Evolutionary conservation across 179 eudicot species (phyloP).

Genomic region (Monotropa hypopitys): DNA sequence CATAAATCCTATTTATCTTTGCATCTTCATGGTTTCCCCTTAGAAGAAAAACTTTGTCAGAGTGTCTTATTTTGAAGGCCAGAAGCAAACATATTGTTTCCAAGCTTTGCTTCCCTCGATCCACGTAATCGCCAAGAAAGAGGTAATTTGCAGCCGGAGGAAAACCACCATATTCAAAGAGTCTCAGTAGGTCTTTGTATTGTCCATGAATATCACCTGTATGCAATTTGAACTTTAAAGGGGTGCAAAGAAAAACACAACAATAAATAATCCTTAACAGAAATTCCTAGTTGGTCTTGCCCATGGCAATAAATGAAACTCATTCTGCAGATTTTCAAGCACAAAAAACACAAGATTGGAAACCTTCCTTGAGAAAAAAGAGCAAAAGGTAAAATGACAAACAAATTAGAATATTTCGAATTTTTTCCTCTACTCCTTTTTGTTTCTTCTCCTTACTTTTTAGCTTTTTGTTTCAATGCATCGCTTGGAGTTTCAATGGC

Average conservation of each 20-base stretch:
- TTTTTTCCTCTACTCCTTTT: not conserved
- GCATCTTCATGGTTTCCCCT: slow-evolving; percentile 90
- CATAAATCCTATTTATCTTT: slow-evolving; percentile 68
- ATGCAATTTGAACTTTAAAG: not conserved
- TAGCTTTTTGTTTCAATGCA: not conserved
- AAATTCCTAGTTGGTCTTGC: not conserved
- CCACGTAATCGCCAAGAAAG: slow-evolving; percentile 78
- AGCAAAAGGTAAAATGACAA: not conserved
- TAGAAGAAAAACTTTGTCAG: slow-evolving; percentile 44
- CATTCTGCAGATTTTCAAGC: not conserved
- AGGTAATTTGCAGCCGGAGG: slow-evolving; percentile 66
- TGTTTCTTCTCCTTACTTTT: not conserved
- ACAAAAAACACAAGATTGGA: not conserved
- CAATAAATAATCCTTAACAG: not conserved
- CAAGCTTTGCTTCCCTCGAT: slow-evolving; percentile 75
- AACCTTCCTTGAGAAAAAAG: not conserved
- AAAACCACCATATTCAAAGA: slow-evolving; percentile 65
- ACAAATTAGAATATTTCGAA: not conserved
- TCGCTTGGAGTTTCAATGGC: not conserved
- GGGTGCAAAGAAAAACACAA: not conserved
- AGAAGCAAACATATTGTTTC: slow-evolving; percentile 75
- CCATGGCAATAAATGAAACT: not conserved
- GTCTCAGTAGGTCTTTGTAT: slow-evolving; percentile 61
- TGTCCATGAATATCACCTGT: slow-evolving; percentile 86
- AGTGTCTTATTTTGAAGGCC: slow-evolving; percentile 70